Conservation (phyloP, 495 filamentous ascomycete species). For the Penicillium manginii region DNA sequence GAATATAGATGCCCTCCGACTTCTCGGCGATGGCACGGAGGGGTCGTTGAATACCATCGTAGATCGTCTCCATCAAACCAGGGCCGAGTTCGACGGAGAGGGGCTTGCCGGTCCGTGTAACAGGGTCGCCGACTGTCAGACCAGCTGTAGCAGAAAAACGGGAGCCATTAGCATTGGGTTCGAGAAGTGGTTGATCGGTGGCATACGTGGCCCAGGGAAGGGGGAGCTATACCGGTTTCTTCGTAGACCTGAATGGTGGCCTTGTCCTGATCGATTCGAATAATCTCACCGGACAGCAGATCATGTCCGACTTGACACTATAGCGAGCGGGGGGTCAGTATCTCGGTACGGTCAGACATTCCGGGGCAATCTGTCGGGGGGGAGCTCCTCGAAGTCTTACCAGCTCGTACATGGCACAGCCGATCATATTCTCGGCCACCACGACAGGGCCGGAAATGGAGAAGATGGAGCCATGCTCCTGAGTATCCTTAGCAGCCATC, state of each 20-base stretch:
- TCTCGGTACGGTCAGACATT: conserved; percentile 11
- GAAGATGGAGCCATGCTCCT: conserved; percentile 61
- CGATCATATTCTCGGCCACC: conserved; percentile 96
- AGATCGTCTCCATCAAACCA: conserved; percentile 98
- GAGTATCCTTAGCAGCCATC: conserved; percentile 62
- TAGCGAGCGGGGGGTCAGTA: conserved; percentile 6
- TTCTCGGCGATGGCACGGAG: conserved; percentile 78
- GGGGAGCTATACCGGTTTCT: conserved; percentile 75
- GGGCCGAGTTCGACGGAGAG: conserved; percentile 96
- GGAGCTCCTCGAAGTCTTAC: conserved; percentile 49
- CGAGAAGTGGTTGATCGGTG: conserved; percentile 11
- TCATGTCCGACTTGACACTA: conserved; percentile 89
- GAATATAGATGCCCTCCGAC: conserved; percentile 91
- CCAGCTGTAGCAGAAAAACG: conserved; percentile 62
- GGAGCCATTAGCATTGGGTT: conserved; percentile 24
- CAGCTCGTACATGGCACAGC: conserved; percentile 99
- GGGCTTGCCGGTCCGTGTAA: conserved; percentile 87
- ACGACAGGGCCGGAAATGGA: conserved; percentile 79
- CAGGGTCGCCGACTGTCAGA: conserved; percentile 94
- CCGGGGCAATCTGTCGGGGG: conserved; percentile 12
- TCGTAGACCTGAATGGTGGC: conserved; percentile 99
- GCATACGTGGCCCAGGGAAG: conserved; percentile 15
- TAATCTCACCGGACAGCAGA: conserved; percentile 91
- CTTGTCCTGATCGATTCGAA: conserved; percentile 93
- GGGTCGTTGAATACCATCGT: conserved; percentile 97